These are phyloP conservation scores for Blastobotrys chiropterorum DNA, from an alignment of 805 yeast genomes.

Conservation along the genomic window DNA sequence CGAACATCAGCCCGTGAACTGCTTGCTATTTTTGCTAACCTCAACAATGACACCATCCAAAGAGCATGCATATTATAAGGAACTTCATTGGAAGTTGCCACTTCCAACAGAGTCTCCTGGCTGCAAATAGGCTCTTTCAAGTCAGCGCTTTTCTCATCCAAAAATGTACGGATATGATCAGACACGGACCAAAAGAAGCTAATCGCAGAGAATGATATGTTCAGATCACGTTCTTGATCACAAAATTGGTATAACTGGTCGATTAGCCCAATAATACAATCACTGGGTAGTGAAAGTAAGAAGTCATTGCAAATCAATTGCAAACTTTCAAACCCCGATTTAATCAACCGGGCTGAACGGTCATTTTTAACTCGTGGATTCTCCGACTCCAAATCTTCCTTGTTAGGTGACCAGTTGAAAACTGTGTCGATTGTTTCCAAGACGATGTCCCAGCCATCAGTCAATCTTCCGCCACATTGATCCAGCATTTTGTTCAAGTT, in stretches of 20 bases:
- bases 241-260: conserved; percentile 71
- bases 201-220: conserved; percentile 84
- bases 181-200: conserved; percentile 91
- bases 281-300: conserved; percentile 59
- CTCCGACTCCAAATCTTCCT: conserved; percentile 32
- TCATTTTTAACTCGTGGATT: conserved; percentile 28
- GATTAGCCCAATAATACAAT: conserved; percentile 57
- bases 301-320: conserved; percentile 85
- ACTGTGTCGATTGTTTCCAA: conserved; percentile 44
- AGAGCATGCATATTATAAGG: conserved; percentile 33
- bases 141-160: conserved; percentile 22
- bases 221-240: conserved; percentile 64
- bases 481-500: conserved; percentile 71
- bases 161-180: conserved; percentile 49
- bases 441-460: conserved; percentile 67
- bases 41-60: conserved; percentile 60
- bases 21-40: conserved; percentile 54
- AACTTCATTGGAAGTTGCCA: conserved; percentile 14
- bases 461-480: conserved; percentile 59
- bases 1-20: conserved; percentile 75
- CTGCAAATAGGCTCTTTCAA: conserved; percentile 13
- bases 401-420: conserved; percentile 13
- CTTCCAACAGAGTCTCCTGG: conserved; percentile 22
- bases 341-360: conserved; percentile 47
- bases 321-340: conserved; percentile 72